phyloP scores from a whole-genome alignment of 371 early-diverging fungal genomes.

The Paraphysoderma sedebokerense region DNA sequence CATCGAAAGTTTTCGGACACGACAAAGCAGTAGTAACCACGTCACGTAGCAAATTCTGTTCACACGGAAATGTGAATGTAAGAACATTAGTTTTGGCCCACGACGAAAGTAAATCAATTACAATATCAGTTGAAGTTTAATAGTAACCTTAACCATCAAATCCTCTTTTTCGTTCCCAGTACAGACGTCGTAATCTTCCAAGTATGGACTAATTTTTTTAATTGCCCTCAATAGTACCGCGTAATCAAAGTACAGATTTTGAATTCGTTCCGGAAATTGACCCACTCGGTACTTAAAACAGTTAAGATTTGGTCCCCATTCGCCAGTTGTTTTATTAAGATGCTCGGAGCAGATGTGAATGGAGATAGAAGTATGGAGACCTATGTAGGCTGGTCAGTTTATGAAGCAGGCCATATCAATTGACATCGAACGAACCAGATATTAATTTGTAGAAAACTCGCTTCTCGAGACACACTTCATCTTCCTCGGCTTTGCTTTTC shows the following conservation, averaged over 20 bases:
- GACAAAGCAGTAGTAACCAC: conserved; percentile 33
- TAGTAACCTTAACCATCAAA: conserved; percentile 18
- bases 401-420: background rate
- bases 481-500: too few relatives aligned
- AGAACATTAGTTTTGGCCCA: too few relatives aligned
- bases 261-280: conserved; percentile 70
- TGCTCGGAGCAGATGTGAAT: conserved; percentile 89
- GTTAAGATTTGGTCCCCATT: conserved; percentile 77
- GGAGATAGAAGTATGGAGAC: conserved; percentile 91
- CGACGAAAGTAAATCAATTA: too few relatives aligned
- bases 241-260: conserved; percentile 87
- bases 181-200: conserved; percentile 48
- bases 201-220: conserved; percentile 57
- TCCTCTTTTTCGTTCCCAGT: conserved; percentile 40
- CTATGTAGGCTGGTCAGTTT: background rate
- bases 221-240: conserved; percentile 67
- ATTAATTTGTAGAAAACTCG: conserved; percentile 80
- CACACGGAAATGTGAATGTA: background rate
- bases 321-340: conserved; percentile 61
- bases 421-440: conserved; percentile 41
- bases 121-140: background rate
- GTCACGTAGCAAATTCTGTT: conserved; percentile 30
- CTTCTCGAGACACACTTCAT: conserved; percentile 67
- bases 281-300: conserved; percentile 81
- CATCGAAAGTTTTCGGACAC: conserved; percentile 73